A percentile compares a stretch with the other conserved stretches of the same genome.
These are phyloP conservation scores for Trametes cingulata DNA, from an alignment of 768 basidiomycete species.

Conservation along the genomic window DNA sequence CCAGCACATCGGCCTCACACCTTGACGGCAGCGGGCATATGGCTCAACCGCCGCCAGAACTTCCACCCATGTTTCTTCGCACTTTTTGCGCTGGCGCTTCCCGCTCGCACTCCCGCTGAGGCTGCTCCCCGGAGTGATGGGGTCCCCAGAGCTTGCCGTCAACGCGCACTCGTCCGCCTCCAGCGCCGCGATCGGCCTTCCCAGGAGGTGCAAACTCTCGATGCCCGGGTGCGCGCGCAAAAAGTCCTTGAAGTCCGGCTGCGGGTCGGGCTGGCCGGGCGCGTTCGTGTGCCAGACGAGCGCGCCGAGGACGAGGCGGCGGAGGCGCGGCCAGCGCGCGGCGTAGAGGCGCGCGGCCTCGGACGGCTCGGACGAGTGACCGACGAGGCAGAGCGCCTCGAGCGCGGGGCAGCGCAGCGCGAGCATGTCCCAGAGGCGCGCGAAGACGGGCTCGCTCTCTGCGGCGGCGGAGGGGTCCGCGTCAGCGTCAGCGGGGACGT, in stretches of 20 bases:
- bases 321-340: conserved; percentile 69
- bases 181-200: conserved; percentile 42
- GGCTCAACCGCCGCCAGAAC: conserved; percentile 16
- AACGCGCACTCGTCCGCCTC: no score
- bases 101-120: background rate
- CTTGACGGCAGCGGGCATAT: conserved; percentile 2
- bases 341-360: conserved; percentile 56
- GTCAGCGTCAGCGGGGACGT: conserved; percentile 7
- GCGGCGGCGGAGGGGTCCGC: background rate
- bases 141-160: no score
- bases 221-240: conserved; percentile 64
- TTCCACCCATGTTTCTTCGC: conserved; percentile 9
- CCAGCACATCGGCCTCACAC: conserved; percentile 9
- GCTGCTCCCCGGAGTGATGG: conserved; percentile 2
- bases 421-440: conserved; percentile 71
- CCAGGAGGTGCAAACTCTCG: conserved; percentile 26
- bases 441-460: conserved; percentile 54
- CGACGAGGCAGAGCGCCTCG: conserved; percentile 61
- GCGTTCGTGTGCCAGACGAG: conserved; percentile 56
- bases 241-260: conserved; percentile 64
- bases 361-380: conserved; percentile 49
- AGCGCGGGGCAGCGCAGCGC: conserved; percentile 63
- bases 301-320: conserved; percentile 62
- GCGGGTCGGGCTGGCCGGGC: conserved; percentile 35
- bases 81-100: background rate